Base-by-base conservation (phyloP, 805 yeast species). In the Maudiozyma bulderi region DNA sequence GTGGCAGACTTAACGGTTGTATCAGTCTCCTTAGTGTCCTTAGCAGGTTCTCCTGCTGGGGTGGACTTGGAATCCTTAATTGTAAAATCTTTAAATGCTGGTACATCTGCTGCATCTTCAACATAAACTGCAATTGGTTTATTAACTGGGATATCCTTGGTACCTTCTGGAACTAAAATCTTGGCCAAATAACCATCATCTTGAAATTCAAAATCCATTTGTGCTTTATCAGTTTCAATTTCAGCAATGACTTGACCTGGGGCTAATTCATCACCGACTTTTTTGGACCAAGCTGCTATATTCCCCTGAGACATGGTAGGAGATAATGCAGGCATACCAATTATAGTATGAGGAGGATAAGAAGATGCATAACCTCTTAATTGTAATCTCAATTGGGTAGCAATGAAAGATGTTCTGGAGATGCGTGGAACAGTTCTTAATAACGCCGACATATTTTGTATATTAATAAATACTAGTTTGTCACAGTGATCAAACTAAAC, bases 251-350 rank as follows among this genome's bases (percentile, higher is more conserved):
- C 82, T 65, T 90, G 97, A 70, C 99, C 99, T 20, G 97, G 93
- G 32, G 77, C 62, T 57, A 93, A 80, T 68, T 79, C 71, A 67
- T 93, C 99, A 63, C 99, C 99, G 38, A 82, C 86, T 43, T 78
- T 70, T 74, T 90, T 93, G 66, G 81, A 77, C 99, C 99, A 93
- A 51, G 80, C 74, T 39, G 91, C 91, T 56, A 93, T 74, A 68
- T 81, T 84, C 66, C 99, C 99, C 65, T 86, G 91, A 53, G 96
- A 86, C 99, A 93, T 93, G 48, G 99, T 93, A 56, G 99, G 99
- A n/a, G 98, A 91, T 61, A 93, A 75, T 8, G 99, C 99, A 45
- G 99, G 99, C 99, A 93, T 93, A 67, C 83, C 84, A 60, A 93
- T 88, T 63, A 93, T 82, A 52, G 85, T 80, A 71, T 93, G 97